Evolutionary conservation across 345 rosid species (phyloP), one percentile per base, ranked within the genome.

Genomic region (Melaleuca alternifolia): DNA sequence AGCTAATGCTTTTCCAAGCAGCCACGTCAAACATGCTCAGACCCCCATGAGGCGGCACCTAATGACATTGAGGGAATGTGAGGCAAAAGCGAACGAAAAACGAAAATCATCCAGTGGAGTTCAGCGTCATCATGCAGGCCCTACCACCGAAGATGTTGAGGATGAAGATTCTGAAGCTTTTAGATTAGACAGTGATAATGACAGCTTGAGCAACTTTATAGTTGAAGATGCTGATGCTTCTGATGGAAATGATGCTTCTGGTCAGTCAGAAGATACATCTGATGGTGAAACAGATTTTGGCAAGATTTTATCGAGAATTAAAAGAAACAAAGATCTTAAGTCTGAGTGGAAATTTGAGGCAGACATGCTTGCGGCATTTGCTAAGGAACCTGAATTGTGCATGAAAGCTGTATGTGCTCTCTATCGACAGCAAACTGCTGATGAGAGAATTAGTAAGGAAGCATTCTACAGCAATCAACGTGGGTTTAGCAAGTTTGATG

Each of bases 371-470:
- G 91, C 98, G 20, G 94, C 89, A 85, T 94, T 96, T 28, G 95
- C 93, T 44, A 95, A 95, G 90, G 94, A 93, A 81, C 89, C 84
- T 4, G 92, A 93, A 87, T 92, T 94, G 26, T 96, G 99, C 90
- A 94, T 95, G 97, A 95, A 88, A 87, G 98, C 98, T 59, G 98
- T 94, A 44, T 94, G 98, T 85, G 98, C 94, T 77, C 90, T 95
- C 21, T 94, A 92, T 85, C 85, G 95, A 75, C 92, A 92, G 85
- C 98, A 94, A 88, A 95, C 96, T 57, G 85, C 86, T 11, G 98
- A 89, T 51, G 97, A 96, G 87, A 89, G 90, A 86, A n/a, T 23
- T 52, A 41, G 54, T 4, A 92, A 91, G 87, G 92, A 86, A 88
- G 86, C 94, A 26, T 53, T 90, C 18, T 28, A 89, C 84, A 8